Evolutionary conservation across 805 yeast species (phyloP).

Genomic region (Debaryomyces castellii): DNA sequence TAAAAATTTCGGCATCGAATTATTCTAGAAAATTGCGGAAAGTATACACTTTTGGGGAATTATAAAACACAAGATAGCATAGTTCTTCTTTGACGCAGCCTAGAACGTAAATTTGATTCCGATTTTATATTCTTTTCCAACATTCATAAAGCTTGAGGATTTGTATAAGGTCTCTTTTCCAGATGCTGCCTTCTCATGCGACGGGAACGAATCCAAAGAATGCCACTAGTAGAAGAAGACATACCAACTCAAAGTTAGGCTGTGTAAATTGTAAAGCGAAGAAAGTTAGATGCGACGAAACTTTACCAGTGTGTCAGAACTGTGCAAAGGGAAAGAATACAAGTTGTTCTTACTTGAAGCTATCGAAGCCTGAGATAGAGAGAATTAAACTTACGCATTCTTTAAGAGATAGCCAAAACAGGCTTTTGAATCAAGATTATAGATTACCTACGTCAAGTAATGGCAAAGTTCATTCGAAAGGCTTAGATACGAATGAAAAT

Average conservation of each 20-base stretch:
- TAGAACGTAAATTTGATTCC: no score
- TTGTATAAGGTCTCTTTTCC: no score
- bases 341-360: conserved; percentile 23
- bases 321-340: conserved; percentile 25
- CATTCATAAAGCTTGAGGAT: background rate
- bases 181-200: background rate
- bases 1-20: background rate
- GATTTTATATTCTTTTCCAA: background rate
- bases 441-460: conserved; percentile 24
- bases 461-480: background rate
- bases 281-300: conserved; percentile 32
- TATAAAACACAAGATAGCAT: background rate
- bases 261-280: conserved; percentile 30
- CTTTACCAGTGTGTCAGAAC: conserved; percentile 25
- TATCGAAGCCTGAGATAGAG: conserved; percentile 17
- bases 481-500: background rate
- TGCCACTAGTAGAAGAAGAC: conserved; percentile 18
- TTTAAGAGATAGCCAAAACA: conserved; percentile 26
- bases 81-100: no score
- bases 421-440: conserved; percentile 21
- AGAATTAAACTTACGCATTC: conserved; percentile 26
- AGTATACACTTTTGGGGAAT: background rate
- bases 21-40: background rate
- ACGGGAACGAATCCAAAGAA: background rate
- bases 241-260: conserved; percentile 30